Evolutionary conservation across 371 early-diverging fungal species (phyloP), one percentile per base, ranked within the genome.

Genomic region (Zychaea mexicana): DNA sequence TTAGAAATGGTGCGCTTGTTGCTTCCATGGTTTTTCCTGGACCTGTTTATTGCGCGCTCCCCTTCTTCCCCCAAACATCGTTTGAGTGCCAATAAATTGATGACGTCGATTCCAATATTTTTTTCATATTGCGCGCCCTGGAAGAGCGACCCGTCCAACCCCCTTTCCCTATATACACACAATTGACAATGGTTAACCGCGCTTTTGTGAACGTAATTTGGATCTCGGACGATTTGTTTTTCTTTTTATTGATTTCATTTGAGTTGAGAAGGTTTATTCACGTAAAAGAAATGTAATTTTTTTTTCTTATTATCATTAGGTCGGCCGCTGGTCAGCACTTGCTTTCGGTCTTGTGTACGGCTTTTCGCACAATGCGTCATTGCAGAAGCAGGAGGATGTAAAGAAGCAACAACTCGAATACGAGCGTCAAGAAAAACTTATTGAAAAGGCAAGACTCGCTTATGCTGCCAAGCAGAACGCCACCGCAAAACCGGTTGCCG

Each of bases 271-370:
- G 22, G 58, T 30, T 10, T 56, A 38, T n/a, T n/a, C 39, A 39
- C 39, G 15, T 10, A 36, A 36, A 36, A 36, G 36, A 36, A 8
- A 36, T 1, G 8, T 36, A 1, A 10, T 36, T 36, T 36, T 10
- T 36, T 36, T 36, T 36, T 36, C 15, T 36, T 36, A 10, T 36
- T 31, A 22, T 45, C 17, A 6, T 24, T 58, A 90, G 90, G 89
- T 90, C 73, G 89, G 86, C 72, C 90, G 92, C 76, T 91, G 90
- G 89, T 87, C 87, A 67, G 90, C 86, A 62, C 82, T 90, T 72
- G 86, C 81, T 57, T 78, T 79, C 52, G 92, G 92, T 69, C 81
- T 90, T 52, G 85, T 85, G 68, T 91, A 91, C 69, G 92, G 92
- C 45, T 86, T 78, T 70, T 76, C 83, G 52, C 92, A 89, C 78